Evolutionary conservation across 257 asterid species (phyloP).

Genomic region (Rauvolfia tetraphylla): DNA sequence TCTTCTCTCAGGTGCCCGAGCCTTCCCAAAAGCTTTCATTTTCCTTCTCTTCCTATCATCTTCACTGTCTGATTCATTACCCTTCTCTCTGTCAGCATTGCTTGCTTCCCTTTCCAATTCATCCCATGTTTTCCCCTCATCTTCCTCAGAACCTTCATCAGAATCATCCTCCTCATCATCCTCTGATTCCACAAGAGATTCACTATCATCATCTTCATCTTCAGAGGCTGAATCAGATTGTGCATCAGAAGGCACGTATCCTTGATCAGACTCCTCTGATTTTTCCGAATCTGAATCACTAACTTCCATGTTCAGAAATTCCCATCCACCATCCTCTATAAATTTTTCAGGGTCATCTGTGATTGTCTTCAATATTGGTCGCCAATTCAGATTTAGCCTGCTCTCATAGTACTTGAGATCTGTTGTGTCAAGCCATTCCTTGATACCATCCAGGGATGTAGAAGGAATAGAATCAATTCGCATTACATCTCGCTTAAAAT

Average conservation of each 20-base stretch:
- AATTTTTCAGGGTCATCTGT: constrained; percentile 17
- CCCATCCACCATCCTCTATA: constrained; percentile 22
- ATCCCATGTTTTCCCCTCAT: constrained; percentile 15
- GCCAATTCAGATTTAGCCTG: constrained; percentile 18
- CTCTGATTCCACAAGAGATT: constrained; percentile 20
- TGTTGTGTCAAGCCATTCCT: constrained; percentile 20
- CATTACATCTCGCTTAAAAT: constrained; percentile 17
- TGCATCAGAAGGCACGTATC: constrained; percentile 13
- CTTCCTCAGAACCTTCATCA: constrained; percentile 17
- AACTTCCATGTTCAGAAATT: constrained; percentile 19
- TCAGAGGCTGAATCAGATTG: constrained; percentile 13
- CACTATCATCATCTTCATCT: constrained; percentile 15
- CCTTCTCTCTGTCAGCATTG: constrained; percentile 14
- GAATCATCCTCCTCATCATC: constrained; percentile 16
- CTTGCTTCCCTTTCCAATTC: constrained; percentile 18
- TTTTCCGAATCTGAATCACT: constrained; percentile 18
- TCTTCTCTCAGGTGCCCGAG: constrained; percentile 35
- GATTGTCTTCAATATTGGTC: constrained; percentile 16
- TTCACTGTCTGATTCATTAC: constrained; percentile 16
- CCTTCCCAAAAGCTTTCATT: constrained; percentile 14
- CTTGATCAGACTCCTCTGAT: constrained; percentile 15
- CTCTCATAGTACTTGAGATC: constrained; percentile 19
- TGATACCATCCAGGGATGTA: constrained; percentile 17
- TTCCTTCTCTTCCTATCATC: constrained; percentile 20
- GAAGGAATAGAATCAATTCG: constrained; percentile 20